phyloP scores from a whole-genome alignment of 306 rosid genomes.

The Dalbergia cultrata region DNA sequence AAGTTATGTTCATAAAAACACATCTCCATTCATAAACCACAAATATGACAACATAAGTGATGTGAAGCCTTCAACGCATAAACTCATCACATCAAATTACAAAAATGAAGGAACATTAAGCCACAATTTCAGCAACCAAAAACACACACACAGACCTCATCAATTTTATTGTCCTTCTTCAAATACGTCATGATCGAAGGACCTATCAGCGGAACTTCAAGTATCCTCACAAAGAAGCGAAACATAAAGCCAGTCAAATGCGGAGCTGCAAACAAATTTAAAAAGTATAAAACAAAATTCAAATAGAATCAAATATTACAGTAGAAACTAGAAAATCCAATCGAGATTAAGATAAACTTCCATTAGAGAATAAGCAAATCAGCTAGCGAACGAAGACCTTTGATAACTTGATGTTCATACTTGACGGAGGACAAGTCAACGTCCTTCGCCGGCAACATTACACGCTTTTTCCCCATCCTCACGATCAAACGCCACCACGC shows the following conservation, averaged over 20 bases:
- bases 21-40: background rate
- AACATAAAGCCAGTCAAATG: slow-evolving; percentile 81
- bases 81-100: background rate
- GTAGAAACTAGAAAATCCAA: slow-evolving; percentile 11
- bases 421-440: slow-evolving; percentile 73
- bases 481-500: background rate
- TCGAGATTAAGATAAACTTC: background rate
- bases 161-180: slow-evolving; percentile 76
- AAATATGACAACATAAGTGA: slow-evolving; percentile 12
- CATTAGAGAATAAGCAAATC: background rate
- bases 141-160: slow-evolving; percentile 63
- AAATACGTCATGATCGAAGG: slow-evolving; percentile 56
- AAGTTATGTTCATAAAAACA: too few species aligned
- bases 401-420: slow-evolving; percentile 60
- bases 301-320: background rate
- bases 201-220: slow-evolving; percentile 75
- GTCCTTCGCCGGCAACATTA: slow-evolving; percentile 69
- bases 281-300: background rate
- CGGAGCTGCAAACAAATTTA: slow-evolving; percentile 69
- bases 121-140: slow-evolving; percentile 4
- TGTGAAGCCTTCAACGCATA: background rate
- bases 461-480: slow-evolving; percentile 76
- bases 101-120: background rate
- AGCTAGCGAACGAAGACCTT: slow-evolving; percentile 52
- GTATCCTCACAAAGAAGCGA: slow-evolving; percentile 69